A percentile compares a stretch with the other conserved stretches of the same genome.
Conservation (phyloP, 257 asterid species). For the Fraxinus americana region DNA sequence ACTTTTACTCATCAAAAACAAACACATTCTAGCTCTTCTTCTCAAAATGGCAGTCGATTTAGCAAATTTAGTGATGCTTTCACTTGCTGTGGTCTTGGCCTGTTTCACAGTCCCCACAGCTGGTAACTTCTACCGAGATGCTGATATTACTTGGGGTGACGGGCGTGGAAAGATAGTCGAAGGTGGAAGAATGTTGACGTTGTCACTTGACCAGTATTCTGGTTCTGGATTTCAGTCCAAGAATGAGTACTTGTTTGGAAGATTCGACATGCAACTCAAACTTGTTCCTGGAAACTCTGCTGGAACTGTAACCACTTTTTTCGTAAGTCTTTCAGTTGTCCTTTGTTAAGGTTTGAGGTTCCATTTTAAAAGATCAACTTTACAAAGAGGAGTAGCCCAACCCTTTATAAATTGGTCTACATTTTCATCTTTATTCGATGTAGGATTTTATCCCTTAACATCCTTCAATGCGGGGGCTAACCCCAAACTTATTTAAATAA, state of each 20-base stretch:
- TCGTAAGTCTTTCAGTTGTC: not conserved
- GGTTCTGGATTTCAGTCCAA: conserved; percentile 42
- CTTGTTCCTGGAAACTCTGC: conserved; percentile 36
- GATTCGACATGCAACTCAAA: conserved; percentile 34
- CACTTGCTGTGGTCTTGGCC: conserved; percentile 16
- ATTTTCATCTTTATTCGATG: too few species aligned
- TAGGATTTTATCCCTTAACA: too few species aligned
- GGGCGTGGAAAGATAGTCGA: conserved; percentile 52
- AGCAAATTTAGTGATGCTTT: not conserved
- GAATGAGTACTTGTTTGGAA: conserved; percentile 29
- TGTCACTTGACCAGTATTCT: conserved; percentile 34
- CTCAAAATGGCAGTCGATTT: conserved; percentile 2
- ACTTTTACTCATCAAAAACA: not conserved
- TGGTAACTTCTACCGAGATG: conserved; percentile 49
- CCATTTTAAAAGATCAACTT: too few species aligned
- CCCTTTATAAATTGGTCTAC: too few species aligned
- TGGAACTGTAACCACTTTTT: conserved; percentile 21
- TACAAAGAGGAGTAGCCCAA: too few species aligned
- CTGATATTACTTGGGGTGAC: conserved; percentile 45
- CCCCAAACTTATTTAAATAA: too few species aligned
- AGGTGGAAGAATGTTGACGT: conserved; percentile 10
- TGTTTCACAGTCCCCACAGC: conserved; percentile 26
- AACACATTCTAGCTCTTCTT: not conserved
- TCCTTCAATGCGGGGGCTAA: not conserved
- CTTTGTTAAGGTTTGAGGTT: too few species aligned